phyloP scores from a whole-genome alignment of 1,139 yeast genomes.

The Entelexis paramagnoliae region DNA sequence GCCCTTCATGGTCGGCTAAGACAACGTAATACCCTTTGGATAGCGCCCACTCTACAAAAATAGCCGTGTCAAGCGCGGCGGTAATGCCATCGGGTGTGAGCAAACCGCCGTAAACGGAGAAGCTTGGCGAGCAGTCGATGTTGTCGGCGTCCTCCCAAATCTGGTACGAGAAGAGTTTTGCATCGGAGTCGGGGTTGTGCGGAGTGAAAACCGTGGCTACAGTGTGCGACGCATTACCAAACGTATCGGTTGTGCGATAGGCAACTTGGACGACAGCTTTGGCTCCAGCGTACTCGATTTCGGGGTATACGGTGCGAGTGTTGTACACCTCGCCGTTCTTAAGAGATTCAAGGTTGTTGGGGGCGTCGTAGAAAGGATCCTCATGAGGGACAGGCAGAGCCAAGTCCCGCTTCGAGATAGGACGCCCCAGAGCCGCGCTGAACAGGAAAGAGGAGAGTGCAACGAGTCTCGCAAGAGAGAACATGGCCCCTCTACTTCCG shows the following conservation, averaged over 20 bases:
- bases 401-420: conserved; percentile 6
- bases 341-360: conserved; percentile 19
- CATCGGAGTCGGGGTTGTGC: not conserved
- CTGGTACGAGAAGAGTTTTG: conserved; percentile 26
- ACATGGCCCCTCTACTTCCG: not conserved
- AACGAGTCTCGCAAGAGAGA: not conserved
- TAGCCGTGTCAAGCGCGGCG: not conserved
- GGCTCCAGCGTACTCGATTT: not conserved
- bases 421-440: not conserved
- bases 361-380: conserved; percentile 26
- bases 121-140: conserved; percentile 28
- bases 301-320: conserved; percentile 19
- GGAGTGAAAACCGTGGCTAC: conserved; percentile 29
- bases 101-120: conserved; percentile 9
- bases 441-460: not conserved
- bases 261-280: conserved; percentile 25
- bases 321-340: conserved; percentile 21
- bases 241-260: conserved; percentile 25
- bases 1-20: conserved; percentile 26
- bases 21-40: conserved; percentile 6
- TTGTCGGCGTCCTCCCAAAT: conserved; percentile 27
- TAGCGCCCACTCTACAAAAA: not conserved
- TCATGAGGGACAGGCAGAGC: conserved; percentile 15
- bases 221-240: conserved; percentile 26
- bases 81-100: conserved; percentile 1